Evolutionary conservation across 352 stramenopile genomes (phyloP), one percentile per base, ranked within the genome.

Genomic region (Pythium pyrilobum): DNA sequence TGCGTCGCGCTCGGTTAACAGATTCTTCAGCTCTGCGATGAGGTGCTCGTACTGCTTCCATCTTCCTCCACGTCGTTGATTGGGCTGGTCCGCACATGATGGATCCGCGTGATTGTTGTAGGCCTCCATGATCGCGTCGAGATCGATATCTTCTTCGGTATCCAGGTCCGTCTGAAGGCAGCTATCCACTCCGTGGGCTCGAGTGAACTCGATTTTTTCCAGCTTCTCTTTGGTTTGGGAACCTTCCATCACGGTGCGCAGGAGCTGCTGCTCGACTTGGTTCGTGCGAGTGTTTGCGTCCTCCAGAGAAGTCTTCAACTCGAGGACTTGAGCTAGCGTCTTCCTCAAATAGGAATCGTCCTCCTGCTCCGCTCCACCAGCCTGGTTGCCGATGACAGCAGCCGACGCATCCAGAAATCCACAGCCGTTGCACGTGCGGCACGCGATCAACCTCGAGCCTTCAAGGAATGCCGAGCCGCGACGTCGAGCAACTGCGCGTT

Each of bases 21-120:
- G 62, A 18, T 53, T 76, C 66, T 87, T 87, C 5, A 87, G 64
- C 46, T 87, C 77, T 1, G 81, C 67, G 28, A 87, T 85, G 15
- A 87, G 60, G n/a, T 83, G 63, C 25, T 87, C 77, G 51, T 87
- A 85, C 45, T 84, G 77, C 21, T 53, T 55, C 6, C 57, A 69
- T 8, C 74, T 58, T 27, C 53, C 64, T 8, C 62, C 69, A 16
- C 25, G 29, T 24, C 38, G 11, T 38, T 2, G 44, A 41, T 27
- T n/a, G 12, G 37, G 18, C 0, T n/a, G 6, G 36, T 5, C 29
- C 23, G 16, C 25, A 28, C 32, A 25, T 36, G 31, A 0, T 18
- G n/a, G 25, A 42, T 12, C 36, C 1, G 16, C 4, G 24, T 3
- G 13, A 41, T 49, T 31, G 12, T 24, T 52, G 51, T 58, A 61